phyloP scores from a whole-genome alignment of 2,329 filamentous ascomycete genomes.

The Hypomyces rosellus region DNA sequence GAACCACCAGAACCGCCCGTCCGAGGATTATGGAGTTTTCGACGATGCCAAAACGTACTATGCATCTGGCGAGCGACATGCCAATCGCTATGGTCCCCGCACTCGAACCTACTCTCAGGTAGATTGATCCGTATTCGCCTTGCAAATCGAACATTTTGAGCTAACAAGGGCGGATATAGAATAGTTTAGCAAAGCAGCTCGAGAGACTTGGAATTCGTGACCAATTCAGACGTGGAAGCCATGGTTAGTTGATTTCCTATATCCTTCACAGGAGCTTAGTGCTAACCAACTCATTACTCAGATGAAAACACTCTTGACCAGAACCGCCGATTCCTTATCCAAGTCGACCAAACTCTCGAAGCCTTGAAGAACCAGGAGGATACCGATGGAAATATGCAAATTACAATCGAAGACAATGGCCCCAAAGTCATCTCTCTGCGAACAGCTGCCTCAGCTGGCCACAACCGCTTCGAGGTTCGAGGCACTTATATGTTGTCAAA shows the following conservation, averaged over 20 bases:
- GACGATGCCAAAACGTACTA: conserved; percentile 57
- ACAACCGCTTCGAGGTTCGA: conserved; percentile 83
- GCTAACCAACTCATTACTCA: conserved; percentile 27
- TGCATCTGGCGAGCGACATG: conserved; percentile 48
- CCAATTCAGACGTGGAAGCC: conserved; percentile 53
- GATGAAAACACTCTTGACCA: conserved; percentile 66
- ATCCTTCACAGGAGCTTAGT: not conserved
- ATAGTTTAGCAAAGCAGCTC: conserved; percentile 47
- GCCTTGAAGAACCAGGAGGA: conserved; percentile 80
- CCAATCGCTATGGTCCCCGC: conserved; percentile 41
- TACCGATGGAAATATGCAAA: conserved; percentile 90
- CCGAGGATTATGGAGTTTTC: conserved; percentile 45
- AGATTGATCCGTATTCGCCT: conserved; percentile 11
- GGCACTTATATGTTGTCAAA: conserved; percentile 98
- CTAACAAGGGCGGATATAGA: conserved; percentile 36
- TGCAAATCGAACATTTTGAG: not conserved
- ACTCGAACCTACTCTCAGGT: conserved; percentile 54
- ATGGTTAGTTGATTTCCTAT: conserved; percentile 37
- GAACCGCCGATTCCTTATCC: conserved; percentile 71
- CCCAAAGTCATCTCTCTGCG: conserved; percentile 85
- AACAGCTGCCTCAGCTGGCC: conserved; percentile 77
- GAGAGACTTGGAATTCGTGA: conserved; percentile 46
- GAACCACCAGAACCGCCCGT: conserved; percentile 28
- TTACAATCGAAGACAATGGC: conserved; percentile 92
- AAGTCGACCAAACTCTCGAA: conserved; percentile 78